These are phyloP conservation scores for Yamadazyma diddensiae DNA, from an alignment of 1,139 yeast species.

Conservation along the genomic window DNA sequence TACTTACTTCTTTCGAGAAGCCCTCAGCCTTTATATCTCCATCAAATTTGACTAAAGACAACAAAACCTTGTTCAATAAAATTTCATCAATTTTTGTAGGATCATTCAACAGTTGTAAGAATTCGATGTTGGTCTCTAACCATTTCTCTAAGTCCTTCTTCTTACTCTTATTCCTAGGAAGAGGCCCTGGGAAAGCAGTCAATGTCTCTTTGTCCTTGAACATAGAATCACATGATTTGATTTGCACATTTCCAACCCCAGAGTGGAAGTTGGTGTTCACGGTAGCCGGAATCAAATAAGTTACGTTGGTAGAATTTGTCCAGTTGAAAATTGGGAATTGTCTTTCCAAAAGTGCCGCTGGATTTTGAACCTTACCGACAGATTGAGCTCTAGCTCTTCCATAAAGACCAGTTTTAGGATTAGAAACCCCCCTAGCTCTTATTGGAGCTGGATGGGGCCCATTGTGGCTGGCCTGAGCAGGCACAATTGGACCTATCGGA, in stretches of 20 bases:
- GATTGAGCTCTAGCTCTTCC: conserved; percentile 21
- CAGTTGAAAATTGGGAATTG: conserved; percentile 82
- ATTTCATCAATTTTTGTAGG: conserved; percentile 21
- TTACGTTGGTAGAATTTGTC: conserved; percentile 44
- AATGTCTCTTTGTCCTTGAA: conserved; percentile 20
- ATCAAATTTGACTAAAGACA: conserved; percentile 24
- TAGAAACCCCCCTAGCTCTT: conserved; percentile 29
- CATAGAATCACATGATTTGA: conserved; percentile 17
- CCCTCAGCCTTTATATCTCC: conserved; percentile 29
- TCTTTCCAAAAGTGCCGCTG: conserved; percentile 39
- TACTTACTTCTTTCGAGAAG: conserved; percentile 25
- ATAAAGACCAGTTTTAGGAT: conserved; percentile 26
- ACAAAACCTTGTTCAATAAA: conserved; percentile 29
- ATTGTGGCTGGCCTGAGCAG: not conserved
- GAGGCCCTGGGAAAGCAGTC: conserved; percentile 60
- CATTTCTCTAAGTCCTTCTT: conserved; percentile 66
- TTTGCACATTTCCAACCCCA: conserved; percentile 14
- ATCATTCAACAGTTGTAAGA: conserved; percentile 6
- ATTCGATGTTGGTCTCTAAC: conserved; percentile 30
- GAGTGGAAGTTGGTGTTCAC: conserved; percentile 10
- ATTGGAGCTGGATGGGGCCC: not conserved
- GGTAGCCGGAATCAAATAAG: conserved; percentile 27
- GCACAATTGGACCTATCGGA: not conserved
- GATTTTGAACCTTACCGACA: conserved; percentile 29
- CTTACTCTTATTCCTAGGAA: conserved; percentile 52